Conservation (phyloP, 1,139 yeast species). For the Sugiyamaella novakii region DNA sequence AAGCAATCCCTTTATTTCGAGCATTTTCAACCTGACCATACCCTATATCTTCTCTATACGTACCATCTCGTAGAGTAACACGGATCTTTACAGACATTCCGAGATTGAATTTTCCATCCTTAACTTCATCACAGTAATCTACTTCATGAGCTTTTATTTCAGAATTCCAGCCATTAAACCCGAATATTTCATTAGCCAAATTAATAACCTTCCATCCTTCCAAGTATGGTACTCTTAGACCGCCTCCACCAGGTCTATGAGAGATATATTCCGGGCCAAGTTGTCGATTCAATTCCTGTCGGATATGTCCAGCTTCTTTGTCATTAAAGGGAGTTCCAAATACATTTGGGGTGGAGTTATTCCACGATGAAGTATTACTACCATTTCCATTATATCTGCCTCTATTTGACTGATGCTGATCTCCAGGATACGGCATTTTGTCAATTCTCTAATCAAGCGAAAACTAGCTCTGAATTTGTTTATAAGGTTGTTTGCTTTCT, state of each 20-base stretch:
- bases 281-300: constrained; percentile 33
- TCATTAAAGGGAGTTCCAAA: constrained; percentile 7
- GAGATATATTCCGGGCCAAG: constrained; percentile 92
- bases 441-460: too few species aligned
- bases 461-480: too few species aligned
- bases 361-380: not conserved
- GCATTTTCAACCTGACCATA: constrained; percentile 73
- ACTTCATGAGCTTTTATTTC: constrained; percentile 46
- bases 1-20: constrained; percentile 62
- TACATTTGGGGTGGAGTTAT: not conserved
- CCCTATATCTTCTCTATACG: constrained; percentile 77
- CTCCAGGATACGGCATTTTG: constrained; percentile 14
- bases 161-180: constrained; percentile 67
- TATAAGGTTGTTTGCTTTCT: too few species aligned
- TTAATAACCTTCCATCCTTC: constrained; percentile 51
- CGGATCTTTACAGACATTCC: constrained; percentile 69
- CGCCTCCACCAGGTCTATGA: constrained; percentile 65
- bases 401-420: constrained; percentile 8
- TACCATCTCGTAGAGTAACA: constrained; percentile 69
- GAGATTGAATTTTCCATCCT: constrained; percentile 51
- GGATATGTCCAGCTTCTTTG: constrained; percentile 30
- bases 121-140: constrained; percentile 39
- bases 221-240: constrained; percentile 44
- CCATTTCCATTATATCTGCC: not conserved
- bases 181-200: constrained; percentile 66